These are phyloP conservation scores for Euphorbia neoarborescens DNA, from an alignment of 441 rosid species.

Conservation along the genomic window DNA sequence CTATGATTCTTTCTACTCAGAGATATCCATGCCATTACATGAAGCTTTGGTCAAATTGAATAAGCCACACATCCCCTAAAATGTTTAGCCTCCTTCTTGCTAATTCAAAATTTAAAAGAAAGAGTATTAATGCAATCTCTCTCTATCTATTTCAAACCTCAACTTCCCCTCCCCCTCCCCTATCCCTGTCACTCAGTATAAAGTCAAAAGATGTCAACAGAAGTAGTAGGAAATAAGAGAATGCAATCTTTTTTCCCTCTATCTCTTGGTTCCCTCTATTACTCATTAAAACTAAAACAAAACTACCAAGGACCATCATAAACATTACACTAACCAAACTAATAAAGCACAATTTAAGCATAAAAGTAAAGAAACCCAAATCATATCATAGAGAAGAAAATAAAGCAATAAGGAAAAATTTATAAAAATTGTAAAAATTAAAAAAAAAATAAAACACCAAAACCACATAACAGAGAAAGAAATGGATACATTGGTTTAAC, in stretches of 20 bases:
- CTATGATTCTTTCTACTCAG: not conserved
- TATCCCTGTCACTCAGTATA: not conserved
- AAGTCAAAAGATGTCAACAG: not conserved
- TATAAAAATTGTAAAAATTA: too few relatives aligned
- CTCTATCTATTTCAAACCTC: not conserved
- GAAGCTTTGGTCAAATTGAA: not conserved
- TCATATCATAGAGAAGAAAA: not conserved
- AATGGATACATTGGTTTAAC: not conserved
- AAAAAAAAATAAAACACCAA: not conserved
- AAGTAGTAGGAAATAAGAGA: too few relatives aligned
- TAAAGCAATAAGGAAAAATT: not conserved
- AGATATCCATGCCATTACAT: not conserved
- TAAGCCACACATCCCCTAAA: not conserved
- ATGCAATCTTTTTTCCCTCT: not conserved
- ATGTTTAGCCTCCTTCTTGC: not conserved
- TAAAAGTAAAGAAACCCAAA: not conserved
- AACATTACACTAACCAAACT: not conserved
- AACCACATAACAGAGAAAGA: not conserved
- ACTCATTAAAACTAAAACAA: not conserved
- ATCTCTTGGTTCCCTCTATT: not conserved
- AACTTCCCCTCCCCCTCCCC: not conserved
- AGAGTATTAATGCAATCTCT: not conserved
- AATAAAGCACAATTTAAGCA: not conserved
- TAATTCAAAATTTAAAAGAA: too few relatives aligned
- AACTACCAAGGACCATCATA: slow-evolving; percentile 5